These are phyloP conservation scores for Pestalotiopsis fici DNA, from an alignment of 2,329 filamentous ascomycete species.

Conservation along the genomic window DNA sequence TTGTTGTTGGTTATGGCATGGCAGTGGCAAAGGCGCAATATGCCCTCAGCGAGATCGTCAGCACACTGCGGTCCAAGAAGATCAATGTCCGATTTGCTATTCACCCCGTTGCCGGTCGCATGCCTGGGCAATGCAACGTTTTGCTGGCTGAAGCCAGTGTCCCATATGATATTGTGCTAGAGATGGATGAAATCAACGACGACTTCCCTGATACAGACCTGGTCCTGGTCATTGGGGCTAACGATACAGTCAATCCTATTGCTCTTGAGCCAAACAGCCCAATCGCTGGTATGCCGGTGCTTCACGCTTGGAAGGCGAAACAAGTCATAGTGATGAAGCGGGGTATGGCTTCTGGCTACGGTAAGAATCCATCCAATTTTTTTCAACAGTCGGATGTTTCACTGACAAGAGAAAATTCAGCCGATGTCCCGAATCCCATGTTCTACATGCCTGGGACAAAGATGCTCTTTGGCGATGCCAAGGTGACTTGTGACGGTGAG, in stretches of 20 bases:
- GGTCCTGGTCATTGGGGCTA: conserved; percentile 86
- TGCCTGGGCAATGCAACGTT: conserved; percentile 94
- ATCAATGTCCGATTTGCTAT: conserved; percentile 87
- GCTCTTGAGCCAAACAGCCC: conserved; percentile 80
- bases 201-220: conserved; percentile 86
- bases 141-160: conserved; percentile 85
- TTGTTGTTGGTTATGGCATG: conserved; percentile 92
- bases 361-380: conserved; percentile 43
- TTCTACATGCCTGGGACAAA: conserved; percentile 87
- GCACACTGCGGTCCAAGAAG: conserved; percentile 71
- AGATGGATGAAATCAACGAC: conserved; percentile 97
- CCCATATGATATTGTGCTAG: conserved; percentile 87
- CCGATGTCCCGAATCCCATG: conserved; percentile 91
- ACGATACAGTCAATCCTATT: conserved; percentile 91
- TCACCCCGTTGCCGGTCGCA: conserved; percentile 85
- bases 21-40: conserved; percentile 93
- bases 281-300: conserved; percentile 89
- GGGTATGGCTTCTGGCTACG: conserved; percentile 85
- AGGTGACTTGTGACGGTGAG: conserved; percentile 77
- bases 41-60: conserved; percentile 80
- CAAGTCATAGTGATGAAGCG: conserved; percentile 93
- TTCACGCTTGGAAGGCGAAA: conserved; percentile 94
- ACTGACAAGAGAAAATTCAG: conserved; percentile 38
- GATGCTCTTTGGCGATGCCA: conserved; percentile 93
- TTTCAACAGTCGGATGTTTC: background rate